phyloP scores from a whole-genome alignment of 495 filamentous ascomycete genomes.

The Chlorociboria aeruginascens region DNA sequence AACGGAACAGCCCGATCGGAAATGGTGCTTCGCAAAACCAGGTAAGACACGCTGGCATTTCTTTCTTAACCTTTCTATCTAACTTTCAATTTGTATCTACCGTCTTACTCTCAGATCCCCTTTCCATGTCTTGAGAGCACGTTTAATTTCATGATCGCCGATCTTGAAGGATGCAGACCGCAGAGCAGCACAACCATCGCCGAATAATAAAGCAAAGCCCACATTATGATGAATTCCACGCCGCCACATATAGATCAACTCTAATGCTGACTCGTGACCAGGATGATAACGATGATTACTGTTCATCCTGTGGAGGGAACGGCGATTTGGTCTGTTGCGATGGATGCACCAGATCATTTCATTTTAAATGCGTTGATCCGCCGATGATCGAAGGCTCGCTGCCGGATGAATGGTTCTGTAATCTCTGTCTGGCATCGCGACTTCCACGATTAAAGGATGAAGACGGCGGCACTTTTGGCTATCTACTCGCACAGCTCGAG shows the following conservation, averaged over 20 bases:
- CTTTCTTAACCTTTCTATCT: too few species aligned
- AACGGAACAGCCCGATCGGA: slow-evolving; percentile 35
- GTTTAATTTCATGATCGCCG: slow-evolving; percentile 12
- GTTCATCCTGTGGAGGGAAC: slow-evolving; percentile 64
- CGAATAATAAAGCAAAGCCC: slow-evolving; percentile 6
- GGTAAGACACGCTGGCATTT: slow-evolving; percentile 24
- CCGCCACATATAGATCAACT: slow-evolving; percentile 4
- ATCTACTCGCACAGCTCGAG: slow-evolving; percentile 45
- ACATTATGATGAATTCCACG: slow-evolving; percentile 7
- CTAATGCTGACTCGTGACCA: slow-evolving; percentile 21
- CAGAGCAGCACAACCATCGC: slow-evolving; percentile 17
- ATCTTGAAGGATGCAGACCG: slow-evolving; percentile 7
- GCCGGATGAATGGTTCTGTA: slow-evolving; percentile 76
- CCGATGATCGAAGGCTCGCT: slow-evolving; percentile 50
- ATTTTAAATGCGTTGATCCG: slow-evolving; percentile 75
- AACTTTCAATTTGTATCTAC: too few species aligned
- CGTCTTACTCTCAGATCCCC: too few species aligned
- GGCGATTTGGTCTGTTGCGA: slow-evolving; percentile 91
- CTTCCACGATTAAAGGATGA: slow-evolving; percentile 24
- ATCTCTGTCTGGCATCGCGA: slow-evolving; percentile 43
- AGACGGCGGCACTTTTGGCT: slow-evolving; percentile 38
- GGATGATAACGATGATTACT: slow-evolving; percentile 82
- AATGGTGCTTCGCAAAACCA: slow-evolving; percentile 25
- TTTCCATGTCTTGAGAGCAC: background rate
- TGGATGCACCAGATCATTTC: slow-evolving; percentile 74